A percentile compares a stretch with the other conserved stretches of the same genome.
phyloP scores from a whole-genome alignment of 768 basidiomycete genomes.

The Nidularia sp. region DNA sequence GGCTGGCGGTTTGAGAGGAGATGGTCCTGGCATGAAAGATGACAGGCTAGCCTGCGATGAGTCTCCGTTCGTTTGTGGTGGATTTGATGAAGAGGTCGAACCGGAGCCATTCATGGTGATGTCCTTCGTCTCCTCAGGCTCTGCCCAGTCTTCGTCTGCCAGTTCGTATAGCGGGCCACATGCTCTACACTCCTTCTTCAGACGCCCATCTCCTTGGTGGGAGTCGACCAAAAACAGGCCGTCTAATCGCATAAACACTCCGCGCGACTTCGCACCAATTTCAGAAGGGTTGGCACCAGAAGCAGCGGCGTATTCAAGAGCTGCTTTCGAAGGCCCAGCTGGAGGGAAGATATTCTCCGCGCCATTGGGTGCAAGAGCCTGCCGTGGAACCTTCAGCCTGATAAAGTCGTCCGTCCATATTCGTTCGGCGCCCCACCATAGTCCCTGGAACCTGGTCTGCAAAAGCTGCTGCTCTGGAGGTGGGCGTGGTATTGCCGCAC shows the following conservation, averaged over 20 bases:
- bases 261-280: constrained; percentile 52
- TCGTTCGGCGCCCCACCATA: constrained; percentile 89
- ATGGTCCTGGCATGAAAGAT: constrained; percentile 8
- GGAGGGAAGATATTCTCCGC: constrained; percentile 56
- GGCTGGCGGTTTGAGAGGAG: constrained; percentile 24
- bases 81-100: neutral
- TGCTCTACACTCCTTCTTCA: constrained; percentile 60
- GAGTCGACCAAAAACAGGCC: constrained; percentile 62
- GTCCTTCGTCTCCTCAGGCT: constrained; percentile 13
- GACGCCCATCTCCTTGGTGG: constrained; percentile 30
- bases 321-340: constrained; percentile 48
- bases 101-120: constrained; percentile 1
- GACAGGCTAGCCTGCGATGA: neutral
- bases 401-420: constrained; percentile 87
- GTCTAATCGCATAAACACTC: constrained; percentile 70
- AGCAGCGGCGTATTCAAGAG: constrained; percentile 17
- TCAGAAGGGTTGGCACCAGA: constrained; percentile 15
- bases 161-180: constrained; percentile 76
- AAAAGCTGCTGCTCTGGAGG: constrained; percentile 9
- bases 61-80: neutral
- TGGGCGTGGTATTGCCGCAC: constrained; percentile 9
- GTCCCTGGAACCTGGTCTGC: constrained; percentile 67
- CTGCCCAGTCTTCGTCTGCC: constrained; percentile 71
- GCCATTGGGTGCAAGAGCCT: constrained; percentile 64
- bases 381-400: constrained; percentile 67